Percentiles rank a stretch among this genome's conserved stretches.
These are phyloP conservation scores for Heliamphora exappendiculata DNA, from an alignment of 148 eudicot species.

Conservation along the genomic window DNA sequence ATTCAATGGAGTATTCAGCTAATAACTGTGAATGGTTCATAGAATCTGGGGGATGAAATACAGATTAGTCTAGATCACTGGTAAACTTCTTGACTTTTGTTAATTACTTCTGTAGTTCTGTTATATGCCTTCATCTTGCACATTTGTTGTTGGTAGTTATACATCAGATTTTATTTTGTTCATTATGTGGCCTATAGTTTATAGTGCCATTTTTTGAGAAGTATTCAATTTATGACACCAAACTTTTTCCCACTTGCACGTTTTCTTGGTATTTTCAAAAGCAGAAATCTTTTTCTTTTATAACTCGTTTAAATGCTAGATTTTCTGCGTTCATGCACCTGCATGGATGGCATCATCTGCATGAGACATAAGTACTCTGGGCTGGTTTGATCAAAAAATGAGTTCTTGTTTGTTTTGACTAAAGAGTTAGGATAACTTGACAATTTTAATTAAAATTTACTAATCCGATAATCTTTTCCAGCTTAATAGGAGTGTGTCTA, in stretches of 20 bases:
- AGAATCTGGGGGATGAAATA: neutral
- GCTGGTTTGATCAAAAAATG: no score
- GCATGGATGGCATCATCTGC: neutral
- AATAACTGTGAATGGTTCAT: constrained; percentile 5
- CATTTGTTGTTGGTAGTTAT: neutral
- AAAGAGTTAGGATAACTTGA: no score
- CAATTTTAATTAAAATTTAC: no score
- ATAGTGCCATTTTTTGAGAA: neutral
- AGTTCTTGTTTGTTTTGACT: no score
- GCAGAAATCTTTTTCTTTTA: neutral
- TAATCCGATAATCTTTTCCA: no score
- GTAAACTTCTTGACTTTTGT: constrained; percentile 3
- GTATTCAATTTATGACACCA: neutral
- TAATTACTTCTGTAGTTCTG: neutral
- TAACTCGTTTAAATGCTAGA: neutral
- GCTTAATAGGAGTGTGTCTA: no score
- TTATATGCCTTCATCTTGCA: neutral
- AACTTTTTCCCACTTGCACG: neutral
- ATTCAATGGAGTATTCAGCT: constrained; percentile 11
- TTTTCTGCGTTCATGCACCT: neutral
- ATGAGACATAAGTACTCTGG: neutral
- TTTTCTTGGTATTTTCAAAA: neutral
- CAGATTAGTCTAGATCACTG: constrained; percentile 8
- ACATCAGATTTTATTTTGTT: neutral
- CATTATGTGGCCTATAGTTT: neutral